These are phyloP conservation scores for Castanopsis chinensis DNA, from an alignment of 306 rosid species.

Conservation along the genomic window DNA sequence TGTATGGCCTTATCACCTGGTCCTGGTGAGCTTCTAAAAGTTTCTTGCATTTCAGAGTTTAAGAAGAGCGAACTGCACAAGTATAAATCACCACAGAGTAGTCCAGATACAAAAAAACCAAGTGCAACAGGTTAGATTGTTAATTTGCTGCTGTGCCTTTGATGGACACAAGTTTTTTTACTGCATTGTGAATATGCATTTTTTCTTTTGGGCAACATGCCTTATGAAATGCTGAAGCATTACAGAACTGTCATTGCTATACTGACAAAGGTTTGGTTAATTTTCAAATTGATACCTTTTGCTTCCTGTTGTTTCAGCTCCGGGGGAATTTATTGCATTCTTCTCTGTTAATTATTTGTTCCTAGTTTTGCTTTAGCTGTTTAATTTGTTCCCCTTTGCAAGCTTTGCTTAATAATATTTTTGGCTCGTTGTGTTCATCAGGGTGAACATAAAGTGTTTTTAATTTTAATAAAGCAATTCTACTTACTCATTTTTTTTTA, in stretches of 20 bases:
- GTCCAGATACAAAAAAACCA: conserved; percentile 46
- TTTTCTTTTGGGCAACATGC: neutral
- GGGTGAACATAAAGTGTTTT: too few relatives aligned
- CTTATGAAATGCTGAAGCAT: neutral
- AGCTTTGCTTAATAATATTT: neutral
- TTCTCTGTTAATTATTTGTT: neutral
- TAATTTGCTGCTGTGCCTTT: neutral
- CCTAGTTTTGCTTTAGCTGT: conserved; percentile 15
- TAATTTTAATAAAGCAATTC: too few relatives aligned
- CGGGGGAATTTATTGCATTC: neutral
- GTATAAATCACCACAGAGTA: conserved; percentile 55
- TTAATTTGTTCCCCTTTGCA: conserved; percentile 2
- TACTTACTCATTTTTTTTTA: too few relatives aligned
- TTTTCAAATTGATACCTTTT: neutral
- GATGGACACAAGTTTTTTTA: neutral
- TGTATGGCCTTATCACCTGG: neutral
- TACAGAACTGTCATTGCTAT: neutral
- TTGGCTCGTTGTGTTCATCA: too few relatives aligned
- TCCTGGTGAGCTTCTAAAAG: conserved; percentile 20
- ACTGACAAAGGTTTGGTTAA: neutral
- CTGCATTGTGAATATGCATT: neutral
- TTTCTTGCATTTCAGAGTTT: conserved; percentile 59
- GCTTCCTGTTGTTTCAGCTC: conserved; percentile 11
- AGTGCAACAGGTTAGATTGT: conserved; percentile 50
- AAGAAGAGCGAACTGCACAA: conserved; percentile 71